Conservation (phyloP, 192 early-diverging fungal genomes). For the Radiomyces spectabilis region DNA sequence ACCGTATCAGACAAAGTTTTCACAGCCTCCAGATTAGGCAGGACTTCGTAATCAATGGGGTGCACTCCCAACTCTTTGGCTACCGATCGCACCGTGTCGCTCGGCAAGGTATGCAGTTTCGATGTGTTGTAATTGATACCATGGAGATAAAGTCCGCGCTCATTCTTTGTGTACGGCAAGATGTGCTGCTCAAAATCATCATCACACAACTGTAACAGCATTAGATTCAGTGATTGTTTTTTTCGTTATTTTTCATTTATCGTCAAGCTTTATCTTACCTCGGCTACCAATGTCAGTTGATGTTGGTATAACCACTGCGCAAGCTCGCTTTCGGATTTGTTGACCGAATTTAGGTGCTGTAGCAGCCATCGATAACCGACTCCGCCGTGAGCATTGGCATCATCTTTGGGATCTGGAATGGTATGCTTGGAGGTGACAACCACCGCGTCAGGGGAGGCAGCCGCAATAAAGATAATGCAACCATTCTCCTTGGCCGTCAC, state of each 20-base stretch:
- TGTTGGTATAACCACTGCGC: conserved; percentile 61
- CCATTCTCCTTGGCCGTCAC: conserved; percentile 95
- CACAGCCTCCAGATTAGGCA: conserved; percentile 54
- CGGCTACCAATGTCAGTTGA: conserved; percentile 79
- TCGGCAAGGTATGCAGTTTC: conserved; percentile 65
- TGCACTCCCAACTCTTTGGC: conserved; percentile 74
- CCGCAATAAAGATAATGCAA: conserved; percentile 84
- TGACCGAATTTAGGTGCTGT: conserved; percentile 48
- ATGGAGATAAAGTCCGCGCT: conserved; percentile 83
- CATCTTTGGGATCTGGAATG: conserved; percentile 25
- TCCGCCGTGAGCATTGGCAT: conserved; percentile 36
- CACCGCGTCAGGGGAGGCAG: conserved; percentile 48
- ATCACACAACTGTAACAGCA: conserved; percentile 68
- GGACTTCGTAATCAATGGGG: conserved; percentile 39
- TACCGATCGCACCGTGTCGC: conserved; percentile 47
- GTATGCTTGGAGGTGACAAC: conserved; percentile 90
- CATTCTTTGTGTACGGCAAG: conserved; percentile 71
- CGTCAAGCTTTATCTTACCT: no score
- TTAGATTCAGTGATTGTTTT: background rate
- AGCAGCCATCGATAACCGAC: conserved; percentile 69
- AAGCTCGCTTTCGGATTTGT: conserved; percentile 58
- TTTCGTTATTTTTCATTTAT: background rate
- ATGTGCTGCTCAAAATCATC: conserved; percentile 96
- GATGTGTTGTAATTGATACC: conserved; percentile 81
- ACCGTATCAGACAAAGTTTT: conserved; percentile 62